phyloP scores from a whole-genome alignment of 257 asterid species.

The Salvia rosmarinus region DNA sequence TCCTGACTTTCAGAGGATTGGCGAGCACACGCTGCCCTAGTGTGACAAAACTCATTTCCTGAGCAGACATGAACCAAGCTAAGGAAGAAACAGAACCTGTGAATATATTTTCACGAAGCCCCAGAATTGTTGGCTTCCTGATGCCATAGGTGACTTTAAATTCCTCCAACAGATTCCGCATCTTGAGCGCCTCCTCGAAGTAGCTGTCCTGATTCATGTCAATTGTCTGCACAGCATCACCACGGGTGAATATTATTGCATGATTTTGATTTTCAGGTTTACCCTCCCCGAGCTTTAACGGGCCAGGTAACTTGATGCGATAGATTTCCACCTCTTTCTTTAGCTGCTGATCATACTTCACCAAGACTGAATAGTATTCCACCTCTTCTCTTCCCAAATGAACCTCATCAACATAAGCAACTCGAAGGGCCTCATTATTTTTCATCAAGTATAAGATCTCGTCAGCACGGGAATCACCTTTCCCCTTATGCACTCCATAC shows the following conservation, averaged over 20 bases:
- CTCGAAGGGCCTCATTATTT: slow-evolving; percentile 87
- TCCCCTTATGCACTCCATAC: slow-evolving; percentile 85
- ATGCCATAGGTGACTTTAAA: slow-evolving; percentile 70
- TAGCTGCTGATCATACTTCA: slow-evolving; percentile 80
- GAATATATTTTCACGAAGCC: slow-evolving; percentile 90
- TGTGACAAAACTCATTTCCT: slow-evolving; percentile 94
- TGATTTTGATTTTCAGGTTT: slow-evolving; percentile 98
- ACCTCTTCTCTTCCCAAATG: slow-evolving; percentile 71
- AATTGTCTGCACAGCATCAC: slow-evolving; percentile 92
- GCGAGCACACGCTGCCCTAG: slow-evolving; percentile 94
- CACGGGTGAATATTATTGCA: slow-evolving; percentile 91
- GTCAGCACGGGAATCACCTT: slow-evolving; percentile 82
- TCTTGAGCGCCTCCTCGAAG: slow-evolving; percentile 95
- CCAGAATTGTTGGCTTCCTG: slow-evolving; percentile 91
- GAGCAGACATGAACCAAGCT: slow-evolving; percentile 98
- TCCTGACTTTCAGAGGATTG: slow-evolving; percentile 84
- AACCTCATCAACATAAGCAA: slow-evolving; percentile 92
- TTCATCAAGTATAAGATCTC: slow-evolving; percentile 82
- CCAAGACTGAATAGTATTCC: slow-evolving; percentile 84
- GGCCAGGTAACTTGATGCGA: slow-evolving; percentile 88
- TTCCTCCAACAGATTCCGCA: slow-evolving; percentile 94
- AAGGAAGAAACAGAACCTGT: slow-evolving; percentile 97
- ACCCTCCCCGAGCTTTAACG: slow-evolving; percentile 95
- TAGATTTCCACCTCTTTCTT: slow-evolving; percentile 82
- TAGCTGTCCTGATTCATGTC: slow-evolving; percentile 97